phyloP scores from a whole-genome alignment of 2,329 filamentous ascomycete genomes.

The Neocatenulostroma microsporum region DNA sequence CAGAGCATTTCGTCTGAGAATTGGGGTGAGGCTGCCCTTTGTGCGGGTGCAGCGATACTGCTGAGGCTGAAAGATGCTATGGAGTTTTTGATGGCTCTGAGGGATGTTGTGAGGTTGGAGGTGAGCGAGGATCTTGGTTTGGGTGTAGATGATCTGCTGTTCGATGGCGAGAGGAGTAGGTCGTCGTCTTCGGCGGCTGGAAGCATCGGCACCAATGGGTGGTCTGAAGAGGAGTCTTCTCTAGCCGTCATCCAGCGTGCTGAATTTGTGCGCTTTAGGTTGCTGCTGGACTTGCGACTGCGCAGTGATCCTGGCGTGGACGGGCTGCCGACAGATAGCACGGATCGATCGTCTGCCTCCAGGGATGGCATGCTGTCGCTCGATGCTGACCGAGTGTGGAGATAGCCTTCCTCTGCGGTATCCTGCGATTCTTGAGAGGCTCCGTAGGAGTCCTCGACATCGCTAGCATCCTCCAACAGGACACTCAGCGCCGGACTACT shows the following conservation, averaged over 20 bases:
- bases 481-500: conserved; percentile 41
- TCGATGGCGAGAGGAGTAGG: conserved; percentile 24
- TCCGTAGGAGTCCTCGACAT: conserved; percentile 21
- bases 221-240: conserved; percentile 50
- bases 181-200: conserved; percentile 23
- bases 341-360: conserved; percentile 40
- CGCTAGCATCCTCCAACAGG: conserved; percentile 49
- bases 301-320: conserved; percentile 35
- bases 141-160: conserved; percentile 28
- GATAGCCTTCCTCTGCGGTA: conserved; percentile 37
- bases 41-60: conserved; percentile 14
- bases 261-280: conserved; percentile 39
- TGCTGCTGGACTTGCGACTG: conserved; percentile 28
- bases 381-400: conserved; percentile 46
- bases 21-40: conserved; percentile 23
- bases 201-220: conserved; percentile 48
- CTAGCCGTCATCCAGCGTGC: conserved; percentile 42
- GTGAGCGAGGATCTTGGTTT: conserved; percentile 47
- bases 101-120: conserved; percentile 56
- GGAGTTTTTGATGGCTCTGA: conserved; percentile 54
- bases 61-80: conserved; percentile 49
- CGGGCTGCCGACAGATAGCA: conserved; percentile 38
- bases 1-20: conserved; percentile 54
- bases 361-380: conserved; percentile 52
- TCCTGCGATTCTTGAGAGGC: conserved; percentile 23